Base-by-base conservation (phyloP, 2,329 filamentous ascomycete species). In the Apiospora phragmitis region DNA sequence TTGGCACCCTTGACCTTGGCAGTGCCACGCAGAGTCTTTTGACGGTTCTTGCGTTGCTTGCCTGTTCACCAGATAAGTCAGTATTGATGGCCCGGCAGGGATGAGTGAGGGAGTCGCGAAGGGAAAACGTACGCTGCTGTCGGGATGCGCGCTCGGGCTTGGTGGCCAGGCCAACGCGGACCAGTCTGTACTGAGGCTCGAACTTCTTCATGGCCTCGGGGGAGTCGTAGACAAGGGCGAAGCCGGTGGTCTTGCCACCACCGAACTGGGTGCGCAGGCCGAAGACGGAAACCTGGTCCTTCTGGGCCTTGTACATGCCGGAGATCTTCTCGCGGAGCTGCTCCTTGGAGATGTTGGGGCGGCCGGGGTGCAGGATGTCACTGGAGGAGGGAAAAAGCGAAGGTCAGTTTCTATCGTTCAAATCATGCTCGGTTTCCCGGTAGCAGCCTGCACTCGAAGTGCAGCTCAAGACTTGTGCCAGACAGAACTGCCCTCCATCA, bases 21-120 rank as follows among this genome's bases (percentile, higher is more conserved):
- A 81, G 94, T 97, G 85, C 96, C 96, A 80, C 96, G 93, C 86
- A 98, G 93, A 84, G 95, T 96, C 94, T 99, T 98, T 88, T 93
- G 91, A 86, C 95, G 92, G 94, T 99, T 99, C 94, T 99, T 99
- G 90, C 96, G 93, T 90, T 98, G 96, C 91, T 99, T 99, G 92
- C 95, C 95, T 98, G 87, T 89, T 79, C 18, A 38, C 18, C 32
- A 38, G 9, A 14, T n/a, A n/a, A n/a, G 55, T 62, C 18, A 62
- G 55, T 62, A 62, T 62, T 21, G 55, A 3, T 62, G 55, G 32
- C 8, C 26, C 51, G 8, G 47, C 12, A 32, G 26, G 14, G 3
- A 18, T n/a, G 26, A 3, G 32, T 16, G 4, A 3, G 7, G 8
- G 18, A n/a, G 55, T 3, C 18, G n/a, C n/a, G n/a, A n/a, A n/a